Evolutionary conservation across 495 filamentous ascomycete genomes (phyloP).

Genomic region (Oleoguttula mirabilis): DNA sequence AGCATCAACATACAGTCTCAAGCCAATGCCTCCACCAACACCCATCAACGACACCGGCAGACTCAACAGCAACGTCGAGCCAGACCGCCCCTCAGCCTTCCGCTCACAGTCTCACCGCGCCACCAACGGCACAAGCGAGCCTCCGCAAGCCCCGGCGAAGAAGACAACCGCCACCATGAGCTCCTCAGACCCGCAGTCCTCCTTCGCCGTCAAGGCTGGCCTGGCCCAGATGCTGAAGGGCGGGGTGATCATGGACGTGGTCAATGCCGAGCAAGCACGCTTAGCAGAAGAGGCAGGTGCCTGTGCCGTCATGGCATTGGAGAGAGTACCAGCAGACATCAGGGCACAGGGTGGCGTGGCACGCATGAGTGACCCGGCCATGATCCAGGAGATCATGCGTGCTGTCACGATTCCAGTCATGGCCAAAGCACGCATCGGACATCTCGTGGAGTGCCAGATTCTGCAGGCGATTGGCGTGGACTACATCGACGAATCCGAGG

Average conservation of each 20-base stretch:
- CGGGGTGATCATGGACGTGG: slow-evolving; percentile 98
- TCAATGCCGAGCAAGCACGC: slow-evolving; percentile 82
- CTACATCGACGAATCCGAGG: slow-evolving; percentile 96
- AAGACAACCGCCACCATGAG: slow-evolving; percentile 8
- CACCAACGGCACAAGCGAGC: slow-evolving; percentile 3
- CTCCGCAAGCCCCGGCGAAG: background rate
- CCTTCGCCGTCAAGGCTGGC: slow-evolving; percentile 67
- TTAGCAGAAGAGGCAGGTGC: slow-evolving; percentile 97
- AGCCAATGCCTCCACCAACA: too few species aligned
- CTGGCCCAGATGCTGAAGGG: slow-evolving; percentile 96
- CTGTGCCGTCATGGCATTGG: slow-evolving; percentile 93
- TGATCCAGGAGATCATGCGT: slow-evolving; percentile 94
- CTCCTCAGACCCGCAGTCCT: slow-evolving; percentile 7
- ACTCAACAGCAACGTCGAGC: too few species aligned
- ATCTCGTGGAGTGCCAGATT: slow-evolving; percentile 98
- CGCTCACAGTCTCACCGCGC: slow-evolving; percentile 13
- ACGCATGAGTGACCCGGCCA: slow-evolving; percentile 87
- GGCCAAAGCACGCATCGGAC: slow-evolving; percentile 96
- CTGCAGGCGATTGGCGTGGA: slow-evolving; percentile 89
- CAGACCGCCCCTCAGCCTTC: slow-evolving; percentile 14
- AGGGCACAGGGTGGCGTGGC: slow-evolving; percentile 83
- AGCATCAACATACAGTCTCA: too few species aligned
- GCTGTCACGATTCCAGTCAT: slow-evolving; percentile 98
- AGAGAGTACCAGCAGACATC: slow-evolving; percentile 96
- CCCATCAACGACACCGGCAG: too few species aligned